Base-by-base conservation (phyloP, 441 rosid genomes). In the Melastoma candidum region DNA sequence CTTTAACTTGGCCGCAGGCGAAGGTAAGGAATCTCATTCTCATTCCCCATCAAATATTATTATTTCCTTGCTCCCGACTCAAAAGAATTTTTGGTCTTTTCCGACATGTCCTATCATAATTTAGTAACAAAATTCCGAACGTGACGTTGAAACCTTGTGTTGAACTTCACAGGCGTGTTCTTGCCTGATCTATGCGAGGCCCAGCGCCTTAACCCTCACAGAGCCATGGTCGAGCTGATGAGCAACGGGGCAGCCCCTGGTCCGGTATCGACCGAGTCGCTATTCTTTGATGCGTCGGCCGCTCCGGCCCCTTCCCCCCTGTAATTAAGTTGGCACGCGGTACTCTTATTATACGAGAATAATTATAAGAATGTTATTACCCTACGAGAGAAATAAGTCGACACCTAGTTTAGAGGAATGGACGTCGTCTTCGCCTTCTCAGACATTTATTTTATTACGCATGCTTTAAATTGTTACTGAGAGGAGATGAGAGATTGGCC, bases 1-100 rank as follows among this genome's bases (percentile, higher is more conserved):
- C 80, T 86, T 75, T 79, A 87, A 93, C 46, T 65, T 93, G 61
- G 99, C 96, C 25, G 89, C 90, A 47, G 97, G 95, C 2, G 99
- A 89, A 87, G 99, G 97, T 92, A 77, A 36, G 7, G 8, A 10
- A 14, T 53, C 4, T 6, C 3, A 5, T 26, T 41, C 12, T 11
- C 22, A 32, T 8, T 32, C 41, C 5, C 7, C 41, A 32, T 32
- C 8, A 32, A 32, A 4, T 32, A 32, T 32, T 3, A 32, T 32
- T 32, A 32, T 32, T 32, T 32, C 41, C 41, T 32, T 32, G 41
- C 5, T 32, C 41, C 8, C 8, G 41, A 4, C 41, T 32, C 41
- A 32, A 32, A 17, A 32, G 41, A 3, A 32, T 29, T 3, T 29
- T 29, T 29, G 36, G 5, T 29, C 7, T 29, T 29, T 6, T 29